These are phyloP conservation scores for Colletotrichum sansevieriae DNA, from an alignment of 2,329 filamentous ascomycete genomes.

Conservation along the genomic window DNA sequence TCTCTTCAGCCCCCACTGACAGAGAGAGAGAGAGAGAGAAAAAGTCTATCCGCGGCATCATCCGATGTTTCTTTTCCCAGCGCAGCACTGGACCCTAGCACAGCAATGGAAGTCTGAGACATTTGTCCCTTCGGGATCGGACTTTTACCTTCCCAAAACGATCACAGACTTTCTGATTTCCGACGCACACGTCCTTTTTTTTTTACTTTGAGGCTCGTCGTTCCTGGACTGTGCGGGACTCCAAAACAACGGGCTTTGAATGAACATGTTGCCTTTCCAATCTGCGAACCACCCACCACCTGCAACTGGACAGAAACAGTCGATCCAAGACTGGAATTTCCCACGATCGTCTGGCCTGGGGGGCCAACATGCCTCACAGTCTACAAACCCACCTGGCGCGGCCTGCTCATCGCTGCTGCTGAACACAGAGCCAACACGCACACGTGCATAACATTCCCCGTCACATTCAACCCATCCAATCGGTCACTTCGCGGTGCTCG, in stretches of 20 bases:
- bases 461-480: constrained; percentile 24
- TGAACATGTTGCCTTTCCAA: not conserved
- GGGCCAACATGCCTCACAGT: too few relatives aligned
- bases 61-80: constrained; percentile 22
- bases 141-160: constrained; percentile 9
- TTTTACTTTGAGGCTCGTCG: constrained; percentile 4
- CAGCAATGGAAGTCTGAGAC: constrained; percentile 8
- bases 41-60: constrained; percentile 21
- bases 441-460: not conserved
- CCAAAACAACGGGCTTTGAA: not conserved
- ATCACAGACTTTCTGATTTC: too few relatives aligned
- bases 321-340: too few relatives aligned
- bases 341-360: too few relatives aligned
- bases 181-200: not conserved
- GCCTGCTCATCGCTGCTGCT: too few relatives aligned
- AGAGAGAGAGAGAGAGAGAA: constrained; percentile 18
- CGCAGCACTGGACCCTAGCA: constrained; percentile 1
- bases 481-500: constrained; percentile 18
- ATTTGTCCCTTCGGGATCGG: constrained; percentile 16
- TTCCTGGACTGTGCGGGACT: constrained; percentile 6
- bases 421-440: too few relatives aligned
- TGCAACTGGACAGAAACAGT: too few relatives aligned
- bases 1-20: constrained; percentile 4
- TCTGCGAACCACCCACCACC: too few relatives aligned
- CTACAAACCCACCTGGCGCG: too few relatives aligned